Percentiles rank a stretch among this genome's conserved stretches.
Conservation (phyloP, 192 early-diverging fungal species). For the Dissophora ornata region DNA sequence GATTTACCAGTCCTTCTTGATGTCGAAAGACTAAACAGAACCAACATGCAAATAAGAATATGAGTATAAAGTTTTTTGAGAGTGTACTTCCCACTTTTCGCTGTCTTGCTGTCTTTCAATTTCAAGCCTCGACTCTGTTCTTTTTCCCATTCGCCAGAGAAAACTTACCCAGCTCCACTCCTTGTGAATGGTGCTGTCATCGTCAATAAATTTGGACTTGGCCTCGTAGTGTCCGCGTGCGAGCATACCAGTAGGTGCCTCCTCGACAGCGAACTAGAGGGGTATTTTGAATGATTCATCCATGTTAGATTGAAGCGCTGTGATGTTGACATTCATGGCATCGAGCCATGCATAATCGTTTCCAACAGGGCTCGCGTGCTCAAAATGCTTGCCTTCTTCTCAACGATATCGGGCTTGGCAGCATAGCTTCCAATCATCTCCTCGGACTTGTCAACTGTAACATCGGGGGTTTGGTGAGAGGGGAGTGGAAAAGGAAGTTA, state of each 20-base stretch:
- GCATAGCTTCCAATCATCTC: constrained; percentile 98
- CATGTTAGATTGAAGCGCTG: too few species aligned
- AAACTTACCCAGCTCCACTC: constrained; percentile 80
- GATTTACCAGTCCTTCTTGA: constrained; percentile 88
- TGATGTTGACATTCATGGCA: too few species aligned
- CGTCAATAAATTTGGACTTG: constrained; percentile 94
- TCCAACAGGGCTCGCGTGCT: too few species aligned
- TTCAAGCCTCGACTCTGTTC: background rate
- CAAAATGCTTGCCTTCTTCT: constrained; percentile 76
- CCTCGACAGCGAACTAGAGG: constrained; percentile 82
- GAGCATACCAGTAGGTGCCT: constrained; percentile 92
- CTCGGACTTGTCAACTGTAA: constrained; percentile 89
- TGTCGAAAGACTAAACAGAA: constrained; percentile 70
- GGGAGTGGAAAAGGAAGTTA: background rate
- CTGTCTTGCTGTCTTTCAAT: background rate
- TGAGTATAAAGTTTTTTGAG: background rate
- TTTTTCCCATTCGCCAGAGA: constrained; percentile 20
- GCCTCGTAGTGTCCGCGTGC: constrained; percentile 93
- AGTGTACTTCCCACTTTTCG: background rate
- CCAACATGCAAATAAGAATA: background rate
- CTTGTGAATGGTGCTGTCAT: constrained; percentile 84
- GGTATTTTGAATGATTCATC: too few species aligned
- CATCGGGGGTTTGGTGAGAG: background rate
- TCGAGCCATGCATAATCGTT: too few species aligned
- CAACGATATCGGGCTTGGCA: constrained; percentile 79